A percentile compares a stretch with the other conserved stretches of the same genome.
phyloP scores from a whole-genome alignment of 768 basidiomycete genomes.

The Heimioporus sp. region DNA sequence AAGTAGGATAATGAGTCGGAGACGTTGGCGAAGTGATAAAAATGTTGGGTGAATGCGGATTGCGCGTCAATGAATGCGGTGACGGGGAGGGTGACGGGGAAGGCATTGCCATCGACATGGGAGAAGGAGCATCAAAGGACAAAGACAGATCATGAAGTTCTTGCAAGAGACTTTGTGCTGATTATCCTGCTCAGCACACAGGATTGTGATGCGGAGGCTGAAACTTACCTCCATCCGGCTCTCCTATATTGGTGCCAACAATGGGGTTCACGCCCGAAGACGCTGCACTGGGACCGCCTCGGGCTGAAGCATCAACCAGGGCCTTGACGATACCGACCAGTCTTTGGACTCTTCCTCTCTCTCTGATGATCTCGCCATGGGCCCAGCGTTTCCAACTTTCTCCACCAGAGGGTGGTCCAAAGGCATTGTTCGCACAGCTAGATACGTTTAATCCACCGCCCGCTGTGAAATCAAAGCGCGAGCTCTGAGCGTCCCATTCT shows the following conservation, averaged over 20 bases:
- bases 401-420: slow-evolving; percentile 5
- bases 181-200: slow-evolving; percentile 1
- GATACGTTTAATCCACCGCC: slow-evolving; percentile 12
- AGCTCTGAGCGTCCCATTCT: slow-evolving; percentile 23
- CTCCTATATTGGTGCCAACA: background rate
- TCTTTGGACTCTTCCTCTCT: slow-evolving; percentile 60
- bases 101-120: slow-evolving; percentile 11
- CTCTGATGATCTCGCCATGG: slow-evolving; percentile 45
- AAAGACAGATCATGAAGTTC: slow-evolving; percentile 29
- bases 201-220: background rate
- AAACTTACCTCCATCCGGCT: slow-evolving; percentile 16
- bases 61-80: slow-evolving; percentile 13
- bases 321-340: slow-evolving; percentile 56
- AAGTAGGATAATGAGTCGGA: slow-evolving; percentile 26
- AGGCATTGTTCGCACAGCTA: slow-evolving; percentile 7
- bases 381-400: slow-evolving; percentile 33
- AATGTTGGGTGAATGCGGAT: slow-evolving; percentile 56
- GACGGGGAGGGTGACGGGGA: slow-evolving; percentile 30
- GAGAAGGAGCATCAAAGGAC: slow-evolving; percentile 23
- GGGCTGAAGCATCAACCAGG: slow-evolving; percentile 61
- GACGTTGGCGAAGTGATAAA: slow-evolving; percentile 66
- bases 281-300: slow-evolving; percentile 21
- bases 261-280: background rate
- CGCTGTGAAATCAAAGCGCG: slow-evolving; percentile 14
- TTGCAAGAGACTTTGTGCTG: slow-evolving; percentile 18